Evolutionary conservation across 495 filamentous ascomycete species (phyloP), one percentile per base, ranked within the genome.

Genomic region (Hyaloscypha finlandica): DNA sequence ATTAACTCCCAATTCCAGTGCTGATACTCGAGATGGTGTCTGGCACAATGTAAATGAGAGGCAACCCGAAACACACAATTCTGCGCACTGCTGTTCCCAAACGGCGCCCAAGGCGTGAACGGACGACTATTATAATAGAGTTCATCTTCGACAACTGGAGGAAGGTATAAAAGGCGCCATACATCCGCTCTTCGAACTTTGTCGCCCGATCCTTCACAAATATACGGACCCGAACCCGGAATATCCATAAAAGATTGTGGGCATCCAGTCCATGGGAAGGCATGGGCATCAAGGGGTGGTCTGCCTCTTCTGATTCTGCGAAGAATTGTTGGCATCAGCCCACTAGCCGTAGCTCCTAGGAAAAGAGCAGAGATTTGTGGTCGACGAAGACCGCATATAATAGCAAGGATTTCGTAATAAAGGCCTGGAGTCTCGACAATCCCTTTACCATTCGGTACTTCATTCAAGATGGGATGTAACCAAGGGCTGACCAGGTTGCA

Each of bases 61-160:
- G 42, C 19, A 48, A 48, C 42, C 42, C 42, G 42, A 48, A 48
- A 48, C 42, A 48, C 42, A 48, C 42, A 48, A 48, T 48, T 48
- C 19, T 48, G 9, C 19, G 19, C 19, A 48, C 42, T 48, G 19
- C 42, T 48, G 8, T 48, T 48, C 42, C 42, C 42, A 48, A 48
- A 48, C 42, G 42, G 42, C 42, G 42, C 42, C 42, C 19, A 48
- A 48, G 42, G 8, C 42, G 42, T 9, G 42, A 48, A 48, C 19
- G 19, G 42, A 48, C 9, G 42, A 48, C 42, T 48, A 48, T 48
- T 48, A 48, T 48, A 48, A 48, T 48, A 48, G 42, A 48, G 19
- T 8, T 48, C 19, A 48, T 48, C 42, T 48, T 48, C 42, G 42
- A 48, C 19, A 48, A 48, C 42, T 48, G 42, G 9, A 8, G 42